Evolutionary conservation across 1,284 basidiomycete genomes (phyloP).

Genomic region (Amanita bisporigera): DNA sequence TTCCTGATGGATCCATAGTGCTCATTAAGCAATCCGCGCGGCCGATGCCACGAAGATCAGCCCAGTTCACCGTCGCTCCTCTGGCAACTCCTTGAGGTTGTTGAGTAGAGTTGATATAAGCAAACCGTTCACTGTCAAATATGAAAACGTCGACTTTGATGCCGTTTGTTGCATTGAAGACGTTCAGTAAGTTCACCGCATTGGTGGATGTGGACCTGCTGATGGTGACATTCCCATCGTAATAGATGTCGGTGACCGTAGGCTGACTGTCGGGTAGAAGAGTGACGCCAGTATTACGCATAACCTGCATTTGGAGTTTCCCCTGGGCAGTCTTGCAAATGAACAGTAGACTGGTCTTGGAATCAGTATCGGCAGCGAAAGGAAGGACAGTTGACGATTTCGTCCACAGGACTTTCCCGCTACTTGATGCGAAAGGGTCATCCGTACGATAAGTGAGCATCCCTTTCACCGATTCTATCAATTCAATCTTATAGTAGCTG

Average conservation of each 20-base stretch:
- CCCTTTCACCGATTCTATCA: background rate
- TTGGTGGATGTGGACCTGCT: background rate
- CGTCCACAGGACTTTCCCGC: background rate
- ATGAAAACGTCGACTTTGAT: background rate
- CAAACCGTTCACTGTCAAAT: background rate
- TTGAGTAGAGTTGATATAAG: too few relatives aligned
- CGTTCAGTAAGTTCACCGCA: background rate
- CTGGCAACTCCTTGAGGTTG: too few relatives aligned
- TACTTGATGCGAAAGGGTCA: background rate
- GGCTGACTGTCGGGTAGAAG: background rate
- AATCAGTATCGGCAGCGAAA: background rate
- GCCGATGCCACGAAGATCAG: background rate
- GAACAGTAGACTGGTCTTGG: background rate
- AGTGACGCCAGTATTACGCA: background rate
- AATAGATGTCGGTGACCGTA: background rate
- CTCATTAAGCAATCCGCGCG: background rate
- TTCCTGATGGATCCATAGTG: too few relatives aligned
- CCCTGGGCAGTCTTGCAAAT: background rate
- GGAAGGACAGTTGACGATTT: background rate
- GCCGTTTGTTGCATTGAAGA: accelerated
- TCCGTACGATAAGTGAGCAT: background rate
- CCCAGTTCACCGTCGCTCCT: background rate
- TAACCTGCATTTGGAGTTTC: background rate
- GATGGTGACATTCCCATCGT: background rate
- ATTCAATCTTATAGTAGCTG: background rate